Evolutionary conservation across 148 eudicot species (phyloP).

Genomic region (Vaccinium darrowii): DNA sequence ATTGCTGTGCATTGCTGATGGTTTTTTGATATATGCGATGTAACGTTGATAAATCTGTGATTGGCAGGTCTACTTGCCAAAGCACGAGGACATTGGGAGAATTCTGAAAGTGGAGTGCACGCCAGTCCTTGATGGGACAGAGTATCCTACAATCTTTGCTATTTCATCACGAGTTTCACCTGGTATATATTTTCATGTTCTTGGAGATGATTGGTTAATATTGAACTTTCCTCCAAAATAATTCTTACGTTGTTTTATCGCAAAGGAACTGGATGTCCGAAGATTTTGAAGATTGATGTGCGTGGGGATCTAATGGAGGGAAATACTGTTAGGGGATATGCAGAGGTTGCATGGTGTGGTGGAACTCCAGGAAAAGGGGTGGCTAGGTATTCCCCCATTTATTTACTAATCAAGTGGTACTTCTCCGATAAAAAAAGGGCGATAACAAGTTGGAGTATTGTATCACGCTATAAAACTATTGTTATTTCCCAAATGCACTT

Average conservation of each 20-base stretch:
- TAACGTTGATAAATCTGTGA: conserved; percentile 14
- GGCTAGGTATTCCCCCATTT: conserved; percentile 55
- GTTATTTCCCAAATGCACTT: conserved; percentile 9
- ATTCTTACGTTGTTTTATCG: conserved; percentile 21
- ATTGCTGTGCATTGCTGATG: background rate
- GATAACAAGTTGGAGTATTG: background rate
- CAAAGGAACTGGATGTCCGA: conserved; percentile 90
- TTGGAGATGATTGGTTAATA: conserved; percentile 3
- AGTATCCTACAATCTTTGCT: conserved; percentile 80
- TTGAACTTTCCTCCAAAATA: conserved; percentile 1
- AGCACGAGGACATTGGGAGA: conserved; percentile 62
- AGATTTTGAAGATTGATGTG: conserved; percentile 87
- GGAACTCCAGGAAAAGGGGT: conserved; percentile 95
- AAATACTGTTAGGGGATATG: conserved; percentile 64
- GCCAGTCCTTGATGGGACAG: conserved; percentile 62
- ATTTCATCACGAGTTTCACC: conserved; percentile 82
- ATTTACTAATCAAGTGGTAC: background rate
- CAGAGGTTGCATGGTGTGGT: conserved; percentile 98
- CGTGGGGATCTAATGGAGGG: conserved; percentile 89
- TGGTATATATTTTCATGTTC: conserved; percentile 42
- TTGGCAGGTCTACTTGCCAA: conserved; percentile 77
- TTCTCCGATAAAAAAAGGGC: background rate
- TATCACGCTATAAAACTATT: background rate
- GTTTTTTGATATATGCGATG: background rate
- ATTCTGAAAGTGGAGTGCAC: conserved; percentile 87